phyloP scores from a whole-genome alignment of 2,329 filamentous ascomycete genomes.

The Calonectria pteridis region DNA sequence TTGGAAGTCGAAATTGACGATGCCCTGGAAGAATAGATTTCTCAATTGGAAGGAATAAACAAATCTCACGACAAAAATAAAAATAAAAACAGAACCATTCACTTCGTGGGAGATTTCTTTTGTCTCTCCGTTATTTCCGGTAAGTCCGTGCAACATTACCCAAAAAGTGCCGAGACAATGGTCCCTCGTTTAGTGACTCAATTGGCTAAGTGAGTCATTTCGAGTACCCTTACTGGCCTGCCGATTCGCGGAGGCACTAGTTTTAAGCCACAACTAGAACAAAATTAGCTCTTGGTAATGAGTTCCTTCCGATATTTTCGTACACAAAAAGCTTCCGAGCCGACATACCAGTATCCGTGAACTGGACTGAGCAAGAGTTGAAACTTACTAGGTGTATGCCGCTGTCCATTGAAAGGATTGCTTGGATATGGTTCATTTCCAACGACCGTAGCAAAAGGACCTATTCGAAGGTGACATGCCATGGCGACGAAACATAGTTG shows the following conservation, averaged over 20 bases:
- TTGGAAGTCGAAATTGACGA: constrained; percentile 39
- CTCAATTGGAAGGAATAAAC: background rate
- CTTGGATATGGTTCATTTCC: background rate
- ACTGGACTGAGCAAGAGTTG: background rate
- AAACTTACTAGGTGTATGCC: background rate
- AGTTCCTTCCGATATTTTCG: background rate
- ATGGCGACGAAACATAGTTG: background rate
- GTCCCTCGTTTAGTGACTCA: background rate
- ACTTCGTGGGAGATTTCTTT: background rate
- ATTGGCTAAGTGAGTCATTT: background rate
- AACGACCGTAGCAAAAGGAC: background rate
- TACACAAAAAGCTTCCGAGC: background rate
- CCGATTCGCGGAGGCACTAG: background rate
- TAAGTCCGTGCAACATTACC: background rate
- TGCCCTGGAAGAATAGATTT: background rate
- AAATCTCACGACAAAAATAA: background rate
- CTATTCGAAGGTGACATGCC: background rate
- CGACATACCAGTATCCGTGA: background rate
- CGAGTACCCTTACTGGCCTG: too few relatives aligned
- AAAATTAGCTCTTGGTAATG: background rate
- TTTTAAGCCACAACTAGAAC: background rate
- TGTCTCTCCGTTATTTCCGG: background rate
- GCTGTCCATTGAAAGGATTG: background rate
- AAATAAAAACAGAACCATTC: background rate
- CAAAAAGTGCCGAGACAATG: background rate